Base-by-base conservation (phyloP, 257 asterid species). In the Solanum sejunctum region DNA sequence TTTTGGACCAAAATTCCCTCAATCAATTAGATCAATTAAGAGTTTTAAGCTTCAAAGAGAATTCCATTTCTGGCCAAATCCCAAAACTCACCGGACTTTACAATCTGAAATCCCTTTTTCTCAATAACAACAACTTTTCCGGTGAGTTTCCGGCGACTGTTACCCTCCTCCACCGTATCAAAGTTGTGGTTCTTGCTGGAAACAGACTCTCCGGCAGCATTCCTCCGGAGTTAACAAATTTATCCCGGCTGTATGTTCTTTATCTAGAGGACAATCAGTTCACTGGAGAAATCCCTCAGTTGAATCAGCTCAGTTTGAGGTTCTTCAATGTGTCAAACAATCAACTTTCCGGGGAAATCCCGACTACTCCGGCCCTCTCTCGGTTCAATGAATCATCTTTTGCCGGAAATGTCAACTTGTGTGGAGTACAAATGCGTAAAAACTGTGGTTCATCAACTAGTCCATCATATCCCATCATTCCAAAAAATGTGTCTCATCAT, bases 301-400 rank as follows among this genome's bases (percentile, higher is more conserved):
- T 96, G 60, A 87, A 92, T 67, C 98, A 95, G 72, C 85, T 67
- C 12, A 92, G 93, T 81, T 87, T 96, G 86, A 91, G 88, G 87
- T 96, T 95, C 92, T 92, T 96, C 39, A 93, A 96, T 28, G 97
- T 95, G 64, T 95, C 98, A 1, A 89, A 92, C 3, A 96, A 95
- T 85, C 84, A 83, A 17, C 93, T 96, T 47, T 89, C 94, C 0
- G 98, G 99, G 12, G 84, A 84, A 70, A 92, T 96, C 69, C 98
- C 98, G 7, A 17, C 3, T 10, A 93, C 95, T 47, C 70, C 87
- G 36, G 83, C 92, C 11, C 71, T 96, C 85, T 20, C 54, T 8
- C 87, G 64, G 66, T 96, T 96, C 88, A 92, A 95, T 23, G 88
- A 81, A 7, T 90, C 97, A 12, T 92, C 97, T 8, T 96, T 93